Evolutionary conservation across 2,329 filamentous ascomycete genomes (phyloP), one percentile per base, ranked within the genome.

Genomic region (Nothophaeocryptopus gaeumannii): DNA sequence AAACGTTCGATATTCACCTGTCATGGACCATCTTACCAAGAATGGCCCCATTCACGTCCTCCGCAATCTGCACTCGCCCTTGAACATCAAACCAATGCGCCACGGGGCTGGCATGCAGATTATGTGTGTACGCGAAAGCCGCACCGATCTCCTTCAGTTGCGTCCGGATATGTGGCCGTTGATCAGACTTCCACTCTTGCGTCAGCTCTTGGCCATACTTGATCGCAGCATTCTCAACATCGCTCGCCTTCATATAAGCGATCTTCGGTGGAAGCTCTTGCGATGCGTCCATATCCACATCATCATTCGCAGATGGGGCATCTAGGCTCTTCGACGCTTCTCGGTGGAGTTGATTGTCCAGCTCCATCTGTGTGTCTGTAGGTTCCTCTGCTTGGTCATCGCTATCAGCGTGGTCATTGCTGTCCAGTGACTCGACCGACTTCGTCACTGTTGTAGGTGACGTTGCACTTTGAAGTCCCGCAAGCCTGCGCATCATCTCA

Each of bases 31-130:
- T 78, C 84, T 74, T 74, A 95, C 90, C 83, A 53, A 99, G 70
- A 61, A 99, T 96, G 39, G 89, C 91, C 53, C 89, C 88, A 70
- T 97, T 97, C 49, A 99, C 76, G 69, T 96, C 91, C 72, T 99
- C 93, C 8, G 91, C 91, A 35, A 97, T 89, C 13, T 82, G 78
- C 13, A 84, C 81, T 37, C 93, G 78, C 1, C 88, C 89, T 45
- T 80, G 81, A 34, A 80, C 77, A 62, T 95, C 88, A 50, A 99
- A 74, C 52, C 96, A 73, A 64, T 89, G 85, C 12, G 85, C 84
- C 51, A 96, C 80, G 51, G 86, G 81, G 55, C 88, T 89, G 59
- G 84, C 82, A 12, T 86, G 77, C 0, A 91, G 88, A 64, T 96
- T 88, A 26, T 26, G 20, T 32, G 81, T 73, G 64, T 97, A 99